Evolutionary conservation across 139 green algal species (phyloP), one percentile per base, ranked within the genome.

Genomic region (Axilococcus clingmanii): DNA sequence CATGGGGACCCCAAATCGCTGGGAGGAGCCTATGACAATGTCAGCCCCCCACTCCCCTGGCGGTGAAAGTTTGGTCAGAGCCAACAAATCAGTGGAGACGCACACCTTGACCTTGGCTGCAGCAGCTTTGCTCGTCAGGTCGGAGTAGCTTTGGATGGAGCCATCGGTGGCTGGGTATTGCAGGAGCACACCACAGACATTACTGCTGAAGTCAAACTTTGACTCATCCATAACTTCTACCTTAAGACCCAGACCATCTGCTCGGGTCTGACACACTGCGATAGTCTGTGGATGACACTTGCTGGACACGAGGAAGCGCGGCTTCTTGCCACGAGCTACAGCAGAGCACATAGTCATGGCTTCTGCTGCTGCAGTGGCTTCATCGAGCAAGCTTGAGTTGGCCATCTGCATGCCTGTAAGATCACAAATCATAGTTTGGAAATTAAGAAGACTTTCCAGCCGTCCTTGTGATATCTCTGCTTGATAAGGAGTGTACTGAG

Each of bases 401-500:
- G 76, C 72, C 64, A 99, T 87, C 42, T 65, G 61, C 81, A 94
- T 92, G 40, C 74, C 89, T 1, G 93, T 99, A 32, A 99, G 68
- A 65, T 99, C 93, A 27, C 73, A 80, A 8, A 99, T 71, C 77
- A 97, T 80, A 28, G 93, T 97, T 80, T 99, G 93, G 77, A 95
- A 99, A 81, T 95, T 97, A 19, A 99, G 74, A 60, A 99, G 78
- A 8, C 81, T 93, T 81, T 99, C 93, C 60, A 99, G 75, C 49
- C 75, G 57, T 38, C 76, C 87, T 80, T 95, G 87, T 2, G 81
- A 72, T 52, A 95, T 95, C 66, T 95, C 87, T 24, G 87, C 81
- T 77, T 97, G 93, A 81, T 99, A 99, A 29, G 93, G 93, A 12
- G 93, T 99, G 82, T 99, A 99, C 78, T 99, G 93, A 1, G 93